Evolutionary conservation across 2,329 filamentous ascomycete genomes (phyloP).

Genomic region (Fusarium sarcochroum): DNA sequence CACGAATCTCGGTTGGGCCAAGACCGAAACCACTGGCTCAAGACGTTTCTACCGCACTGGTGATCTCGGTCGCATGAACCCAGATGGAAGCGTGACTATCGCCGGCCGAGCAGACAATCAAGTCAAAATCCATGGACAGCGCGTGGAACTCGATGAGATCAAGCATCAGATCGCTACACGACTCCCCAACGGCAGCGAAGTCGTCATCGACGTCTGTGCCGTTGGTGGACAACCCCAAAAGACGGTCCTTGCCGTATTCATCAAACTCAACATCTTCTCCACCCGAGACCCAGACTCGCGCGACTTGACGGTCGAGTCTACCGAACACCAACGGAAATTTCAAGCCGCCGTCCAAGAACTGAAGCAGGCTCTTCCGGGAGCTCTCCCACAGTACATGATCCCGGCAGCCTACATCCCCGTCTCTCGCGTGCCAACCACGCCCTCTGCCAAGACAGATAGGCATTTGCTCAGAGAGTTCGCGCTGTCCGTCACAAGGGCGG

Average conservation of each 20-base stretch:
- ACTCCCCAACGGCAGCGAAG: not conserved
- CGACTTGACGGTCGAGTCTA: not conserved
- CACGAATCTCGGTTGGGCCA: not conserved
- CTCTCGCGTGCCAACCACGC: not conserved
- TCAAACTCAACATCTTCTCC: not conserved
- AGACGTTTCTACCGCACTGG: not conserved
- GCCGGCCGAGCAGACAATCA: constrained; percentile 47
- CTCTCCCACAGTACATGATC: not conserved
- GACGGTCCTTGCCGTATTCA: not conserved
- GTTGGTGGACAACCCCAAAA: not conserved
- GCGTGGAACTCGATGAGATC: constrained; percentile 16
- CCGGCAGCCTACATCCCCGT: not conserved
- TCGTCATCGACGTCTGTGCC: not conserved
- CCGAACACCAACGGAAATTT: not conserved
- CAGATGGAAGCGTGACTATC: constrained; percentile 23
- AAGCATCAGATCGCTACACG: not conserved
- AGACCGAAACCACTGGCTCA: not conserved
- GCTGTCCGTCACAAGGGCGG: not conserved
- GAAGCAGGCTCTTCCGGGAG: not conserved
- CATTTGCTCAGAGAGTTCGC: not conserved
- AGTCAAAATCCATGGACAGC: constrained; percentile 49
- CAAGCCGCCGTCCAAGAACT: not conserved
- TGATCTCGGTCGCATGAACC: not conserved
- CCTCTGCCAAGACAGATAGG: not conserved
- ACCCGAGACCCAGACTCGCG: not conserved